These are phyloP conservation scores for Sanghuangporus baumii DNA, from an alignment of 1,284 basidiomycete genomes.

Conservation along the genomic window DNA sequence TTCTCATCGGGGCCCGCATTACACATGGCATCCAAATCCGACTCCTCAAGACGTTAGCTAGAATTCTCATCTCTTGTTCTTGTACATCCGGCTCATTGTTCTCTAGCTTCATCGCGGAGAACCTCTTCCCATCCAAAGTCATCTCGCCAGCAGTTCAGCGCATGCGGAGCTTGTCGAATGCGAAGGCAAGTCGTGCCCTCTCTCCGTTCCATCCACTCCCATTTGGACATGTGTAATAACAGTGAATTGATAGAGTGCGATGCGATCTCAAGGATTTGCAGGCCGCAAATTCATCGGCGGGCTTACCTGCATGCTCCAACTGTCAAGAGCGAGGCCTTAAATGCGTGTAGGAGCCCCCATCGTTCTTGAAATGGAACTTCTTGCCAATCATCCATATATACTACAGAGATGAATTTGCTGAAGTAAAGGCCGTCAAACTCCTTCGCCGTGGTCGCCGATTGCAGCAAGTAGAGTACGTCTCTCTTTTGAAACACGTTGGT, in stretches of 20 bases:
- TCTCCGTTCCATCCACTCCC: slow-evolving; percentile 15
- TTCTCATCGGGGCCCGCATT: background rate
- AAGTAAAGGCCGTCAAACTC: slow-evolving; percentile 81
- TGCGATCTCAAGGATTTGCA: slow-evolving; percentile 76
- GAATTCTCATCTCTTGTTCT: background rate
- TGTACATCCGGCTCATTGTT: background rate
- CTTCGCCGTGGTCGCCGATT: slow-evolving; percentile 78
- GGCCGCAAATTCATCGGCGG: slow-evolving; percentile 29
- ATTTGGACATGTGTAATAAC: background rate
- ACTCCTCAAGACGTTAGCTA: slow-evolving; percentile 4
- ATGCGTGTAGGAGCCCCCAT: slow-evolving; percentile 62
- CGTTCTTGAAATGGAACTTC: background rate
- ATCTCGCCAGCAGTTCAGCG: slow-evolving; percentile 75
- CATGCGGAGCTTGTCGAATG: slow-evolving; percentile 87
- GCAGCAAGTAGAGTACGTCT: slow-evolving; percentile 64
- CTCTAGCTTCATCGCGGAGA: slow-evolving; percentile 26
- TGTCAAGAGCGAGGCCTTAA: slow-evolving; percentile 81
- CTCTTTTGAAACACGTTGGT: background rate
- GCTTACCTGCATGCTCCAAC: slow-evolving; percentile 71
- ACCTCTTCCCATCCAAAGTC: slow-evolving; percentile 59
- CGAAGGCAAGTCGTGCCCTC: slow-evolving; percentile 44
- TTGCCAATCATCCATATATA: background rate
- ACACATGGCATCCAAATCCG: slow-evolving; percentile 15
- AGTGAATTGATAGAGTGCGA: slow-evolving; percentile 48
- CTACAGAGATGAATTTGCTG: slow-evolving; percentile 78